Base-by-base conservation (phyloP, 495 filamentous ascomycete species). In the Polyplosphaeria fusca region DNA sequence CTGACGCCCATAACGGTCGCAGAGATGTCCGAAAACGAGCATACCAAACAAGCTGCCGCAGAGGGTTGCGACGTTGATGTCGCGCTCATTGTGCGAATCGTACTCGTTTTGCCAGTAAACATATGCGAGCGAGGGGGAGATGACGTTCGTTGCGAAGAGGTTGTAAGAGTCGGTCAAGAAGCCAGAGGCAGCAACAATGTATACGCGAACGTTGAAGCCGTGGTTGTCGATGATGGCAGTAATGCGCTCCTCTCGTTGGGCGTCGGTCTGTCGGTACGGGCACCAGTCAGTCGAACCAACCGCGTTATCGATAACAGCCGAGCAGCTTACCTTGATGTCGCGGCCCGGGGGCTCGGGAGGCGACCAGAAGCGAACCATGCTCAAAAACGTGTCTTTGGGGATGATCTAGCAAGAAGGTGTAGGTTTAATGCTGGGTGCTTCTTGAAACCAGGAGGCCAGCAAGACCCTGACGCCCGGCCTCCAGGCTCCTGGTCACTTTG, bases 141-240 rank as follows among this genome's bases (percentile, higher is more conserved):
- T 73, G 61, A 83, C 78, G 45, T 87, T 87, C 58, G 76, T 83
- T 19, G 81, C 80, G 60, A 87, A 87, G 14, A 91, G 85, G 32
- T 81, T 82, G 56, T 86, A 86, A 57, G 81, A 82, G 70, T 85
- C 83, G 9, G 84, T 83, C 47, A 87, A 79, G 63, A 87, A 87
- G 16, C 84, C 84, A 1, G 82, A 79, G 16, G 80, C 82, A 12
- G 84, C 82, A 3, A 87, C 84, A 1, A 51, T 14, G 43, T 39
- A 59, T 20, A 63, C 60, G 22, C 40, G 48, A 28, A 32, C 23
- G 38, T 66, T 41, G 38, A 59, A 60, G 28, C 55, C 60, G 25
- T 60, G 43, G 19, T 27, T 4, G 41, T 64, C 60, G 41, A 64
- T 42, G 32, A 41, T 47, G 43, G 22, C 38, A n/a, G 42, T 35